Evolutionary conservation across 2,329 filamentous ascomycete genomes (phyloP), one percentile per base, ranked within the genome.

Genomic region (Coniochaeta hoffmannii): DNA sequence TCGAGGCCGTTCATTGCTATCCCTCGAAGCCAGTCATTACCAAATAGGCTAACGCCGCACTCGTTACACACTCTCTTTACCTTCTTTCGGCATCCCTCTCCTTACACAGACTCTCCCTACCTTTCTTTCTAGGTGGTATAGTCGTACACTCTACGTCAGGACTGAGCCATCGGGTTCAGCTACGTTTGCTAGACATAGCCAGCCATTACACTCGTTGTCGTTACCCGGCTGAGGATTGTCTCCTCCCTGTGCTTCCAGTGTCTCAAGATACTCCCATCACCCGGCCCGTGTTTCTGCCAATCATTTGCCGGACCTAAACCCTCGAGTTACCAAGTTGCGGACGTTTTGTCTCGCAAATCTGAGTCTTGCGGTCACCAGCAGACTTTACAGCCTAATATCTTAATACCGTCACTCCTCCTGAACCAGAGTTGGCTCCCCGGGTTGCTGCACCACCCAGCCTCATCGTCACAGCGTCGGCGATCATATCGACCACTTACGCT

Each of bases 331-430:
- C 57, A 53, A 53, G 46, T 54, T 14, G n/a, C 41, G 15, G 32
- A 28, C 32, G 35, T 35, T 49, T 55, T 53, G 49, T 49, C 54
- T 56, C 51, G 36, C 55, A 49, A 50, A 46, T 50, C 24, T 50
- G 46, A 55, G 28, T 54, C 52, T 51, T 50, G 38, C 52, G 50
- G 50, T 31, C 53, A 36, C 14, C 50, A 56, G 46, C 38, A 46
- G 36, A 35, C 30, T 52, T 35, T 58, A 49, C 61, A 63, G 62
- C 57, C 63, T 64, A 62, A 64, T 62, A 61, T 54, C 55, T 54
- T 58, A 62, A 58, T 54, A 56, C 58, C 41, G 51, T 53, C 28
- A 41, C 56, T 32, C 54, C 56, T 55, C 61, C 54, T 58, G 58
- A 61, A 8, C 60, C 57, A 58, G 49, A 51, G 34, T 36, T 53